phyloP scores from a whole-genome alignment of 192 early-diverging fungal species.

The Backusella macrospora region DNA sequence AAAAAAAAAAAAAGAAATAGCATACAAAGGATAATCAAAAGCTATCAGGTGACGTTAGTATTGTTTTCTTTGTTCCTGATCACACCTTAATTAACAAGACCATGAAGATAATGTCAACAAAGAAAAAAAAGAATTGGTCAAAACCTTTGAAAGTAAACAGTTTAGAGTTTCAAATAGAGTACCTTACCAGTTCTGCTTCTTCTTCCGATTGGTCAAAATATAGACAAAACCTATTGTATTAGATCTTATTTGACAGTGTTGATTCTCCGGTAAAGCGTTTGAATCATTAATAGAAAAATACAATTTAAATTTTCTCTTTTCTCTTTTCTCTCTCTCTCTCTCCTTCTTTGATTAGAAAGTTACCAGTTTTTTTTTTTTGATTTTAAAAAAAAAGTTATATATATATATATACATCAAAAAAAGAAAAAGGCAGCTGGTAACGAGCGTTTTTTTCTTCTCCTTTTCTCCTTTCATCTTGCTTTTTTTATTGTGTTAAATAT shows the following conservation, averaged over 20 bases:
- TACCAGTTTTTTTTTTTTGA: neutral
- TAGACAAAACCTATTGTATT: neutral
- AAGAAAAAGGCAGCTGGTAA: constrained; percentile 6
- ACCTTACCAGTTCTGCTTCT: constrained; percentile 17
- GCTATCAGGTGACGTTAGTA: neutral
- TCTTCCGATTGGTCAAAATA: constrained; percentile 23
- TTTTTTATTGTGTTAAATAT: constrained; percentile 3
- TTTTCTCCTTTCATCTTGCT: neutral
- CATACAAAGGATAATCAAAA: neutral
- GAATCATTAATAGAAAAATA: neutral
- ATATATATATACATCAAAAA: constrained; percentile 12
- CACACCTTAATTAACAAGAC: neutral
- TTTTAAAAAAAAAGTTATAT: neutral
- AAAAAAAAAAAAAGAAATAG: neutral
- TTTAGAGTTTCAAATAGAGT: constrained; percentile 4
- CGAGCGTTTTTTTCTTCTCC: neutral
- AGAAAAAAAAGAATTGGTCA: neutral
- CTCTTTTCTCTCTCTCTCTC: neutral
- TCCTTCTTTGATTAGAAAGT: neutral
- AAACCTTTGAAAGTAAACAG: constrained; percentile 1
- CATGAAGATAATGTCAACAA: neutral
- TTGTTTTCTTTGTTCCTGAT: neutral
- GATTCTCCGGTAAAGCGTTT: constrained; percentile 8
- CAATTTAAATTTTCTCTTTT: neutral
- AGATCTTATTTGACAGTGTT: neutral